A percentile compares a stretch with the other conserved stretches of the same genome.
Evolutionary conservation across 345 rosid genomes (phyloP).

Genomic region (Kernera saxatilis): DNA sequence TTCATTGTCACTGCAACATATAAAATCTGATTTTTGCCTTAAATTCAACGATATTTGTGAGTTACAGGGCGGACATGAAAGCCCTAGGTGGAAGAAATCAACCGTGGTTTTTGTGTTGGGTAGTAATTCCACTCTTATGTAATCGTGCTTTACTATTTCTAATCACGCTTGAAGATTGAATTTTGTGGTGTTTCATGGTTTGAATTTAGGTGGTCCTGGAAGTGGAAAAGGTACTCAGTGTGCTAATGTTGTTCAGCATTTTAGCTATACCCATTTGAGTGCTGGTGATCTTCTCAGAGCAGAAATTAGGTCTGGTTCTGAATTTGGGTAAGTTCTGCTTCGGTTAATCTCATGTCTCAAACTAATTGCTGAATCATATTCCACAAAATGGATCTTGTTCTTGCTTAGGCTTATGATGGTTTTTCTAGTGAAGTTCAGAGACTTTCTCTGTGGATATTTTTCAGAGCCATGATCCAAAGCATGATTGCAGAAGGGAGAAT

Average conservation of each 20-base stretch:
- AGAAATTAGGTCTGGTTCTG: constrained; percentile 68
- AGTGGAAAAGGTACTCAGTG: constrained; percentile 90
- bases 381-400: not conserved
- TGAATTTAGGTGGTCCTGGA: constrained; percentile 79
- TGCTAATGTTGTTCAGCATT: constrained; percentile 53
- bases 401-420: not conserved
- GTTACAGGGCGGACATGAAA: constrained; percentile 47
- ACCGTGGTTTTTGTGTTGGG: constrained; percentile 87
- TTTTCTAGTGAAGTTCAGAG: not conserved
- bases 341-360: not conserved
- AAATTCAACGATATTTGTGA: not conserved
- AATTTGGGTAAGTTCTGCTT: constrained; percentile 53
- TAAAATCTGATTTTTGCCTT: not conserved
- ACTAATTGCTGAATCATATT: not conserved
- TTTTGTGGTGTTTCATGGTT: not conserved
- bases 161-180: not conserved
- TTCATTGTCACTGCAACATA: not conserved
- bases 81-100: constrained; percentile 49
- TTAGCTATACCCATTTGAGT: constrained; percentile 73
- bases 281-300: constrained; percentile 84
- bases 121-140: constrained; percentile 23
- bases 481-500: constrained; percentile 69
- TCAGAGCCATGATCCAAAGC: constrained; percentile 61
- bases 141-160: not conserved
- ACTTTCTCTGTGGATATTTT: not conserved